phyloP scores from a whole-genome alignment of 1,284 basidiomycete species.

The Phlebopus sp. region DNA sequence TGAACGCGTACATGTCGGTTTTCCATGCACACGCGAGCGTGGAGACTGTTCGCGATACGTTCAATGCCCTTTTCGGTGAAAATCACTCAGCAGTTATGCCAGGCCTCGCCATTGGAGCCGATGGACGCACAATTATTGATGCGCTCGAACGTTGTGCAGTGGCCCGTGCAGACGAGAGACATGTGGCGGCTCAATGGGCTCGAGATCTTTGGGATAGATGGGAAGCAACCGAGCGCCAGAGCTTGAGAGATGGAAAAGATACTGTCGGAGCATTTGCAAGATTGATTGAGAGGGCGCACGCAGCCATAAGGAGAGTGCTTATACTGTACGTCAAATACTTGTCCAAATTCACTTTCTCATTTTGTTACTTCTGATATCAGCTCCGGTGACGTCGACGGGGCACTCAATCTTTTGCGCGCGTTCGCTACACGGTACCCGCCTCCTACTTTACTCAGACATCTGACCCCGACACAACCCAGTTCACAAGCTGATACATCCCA shows the following conservation, averaged over 20 bases:
- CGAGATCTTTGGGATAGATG: constrained; percentile 60
- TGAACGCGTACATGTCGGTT: constrained; percentile 84
- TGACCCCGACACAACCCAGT: background rate
- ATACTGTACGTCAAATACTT: constrained; percentile 46
- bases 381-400: constrained; percentile 47
- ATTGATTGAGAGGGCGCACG: constrained; percentile 61
- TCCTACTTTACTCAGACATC: constrained; percentile 27
- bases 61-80: constrained; percentile 43
- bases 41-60: constrained; percentile 45
- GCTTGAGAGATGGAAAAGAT: constrained; percentile 23
- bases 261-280: constrained; percentile 26
- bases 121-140: constrained; percentile 58
- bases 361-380: constrained; percentile 33
- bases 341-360: background rate
- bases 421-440: constrained; percentile 65
- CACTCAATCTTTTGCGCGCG: constrained; percentile 47
- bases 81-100: constrained; percentile 2
- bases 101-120: constrained; percentile 36
- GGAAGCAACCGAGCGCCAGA: constrained; percentile 41
- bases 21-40: constrained; percentile 64
- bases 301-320: constrained; percentile 61
- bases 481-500: background rate
- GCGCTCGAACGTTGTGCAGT: constrained; percentile 66
- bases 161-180: constrained; percentile 47
- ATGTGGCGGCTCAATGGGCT: constrained; percentile 46